Base-by-base conservation (phyloP, 2,329 filamentous ascomycete species). In the Aspergillus pseudoterreus region DNA sequence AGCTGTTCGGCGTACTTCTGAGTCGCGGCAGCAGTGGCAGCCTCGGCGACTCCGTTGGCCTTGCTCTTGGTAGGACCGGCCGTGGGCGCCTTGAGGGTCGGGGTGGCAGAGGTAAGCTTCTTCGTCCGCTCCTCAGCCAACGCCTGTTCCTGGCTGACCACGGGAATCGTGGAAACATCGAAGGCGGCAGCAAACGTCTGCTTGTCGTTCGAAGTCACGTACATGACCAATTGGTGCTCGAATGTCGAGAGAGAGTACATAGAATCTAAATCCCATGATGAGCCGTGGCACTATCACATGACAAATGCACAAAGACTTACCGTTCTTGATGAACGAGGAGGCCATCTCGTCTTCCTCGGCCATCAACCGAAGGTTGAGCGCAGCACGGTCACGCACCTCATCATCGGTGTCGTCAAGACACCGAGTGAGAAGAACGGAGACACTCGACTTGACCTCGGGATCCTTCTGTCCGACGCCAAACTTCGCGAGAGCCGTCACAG, bases 401-500 rank as follows among this genome's bases (percentile, higher is more conserved):
- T 99, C 94, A 72, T 99, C 94, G 4, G 92, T 92, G 69, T 99
- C 94, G 70, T 99, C 94, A 63, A 99, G 76, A 71, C 94, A 99
- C 68, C 94, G 83, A 22, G 88, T 95, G 33, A 99, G 85, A 43
- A 99, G 82, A 45, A 99, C 94, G 58, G 87, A 84, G 47, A 99
- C 92, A 70, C 92, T 96, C 63, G 90, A 86, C 83, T 97, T 97
- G 65, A 99, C 90, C 71, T 99, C 94, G 1, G 89, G 86, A 66
- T 97, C 94, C 75, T 95, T 92, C 73, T 97, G 94, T 32, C 90
- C 92, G 52, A 97, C 92, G 63, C 94, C 94, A 67, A 99, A 99
- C 73, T 97, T 99, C 64, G 92, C 90, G 56, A 99, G 76, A 2
- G 94, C 94, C 21, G 94, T 97, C 21, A 97, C 95, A 47, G 94